phyloP scores from a whole-genome alignment of 148 eudicot genomes.

The Amaranthus palmeri region DNA sequence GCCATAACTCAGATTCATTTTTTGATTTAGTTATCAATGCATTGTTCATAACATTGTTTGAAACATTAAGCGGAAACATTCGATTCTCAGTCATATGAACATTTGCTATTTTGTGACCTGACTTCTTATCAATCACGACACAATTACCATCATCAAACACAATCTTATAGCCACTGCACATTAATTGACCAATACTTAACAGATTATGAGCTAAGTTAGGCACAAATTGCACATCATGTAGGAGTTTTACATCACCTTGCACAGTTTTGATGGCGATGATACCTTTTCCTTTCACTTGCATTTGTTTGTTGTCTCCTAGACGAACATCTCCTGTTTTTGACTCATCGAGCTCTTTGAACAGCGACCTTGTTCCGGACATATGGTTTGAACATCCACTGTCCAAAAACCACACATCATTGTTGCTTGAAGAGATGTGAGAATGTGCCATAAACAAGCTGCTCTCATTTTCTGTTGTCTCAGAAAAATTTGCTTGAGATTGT shows the following conservation, averaged over 20 bases:
- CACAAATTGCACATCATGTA: constrained; percentile 27
- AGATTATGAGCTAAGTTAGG: constrained; percentile 28
- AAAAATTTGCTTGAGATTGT: constrained; percentile 8
- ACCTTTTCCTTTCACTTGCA: not conserved
- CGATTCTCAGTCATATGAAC: constrained; percentile 12
- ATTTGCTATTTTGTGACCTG: not conserved
- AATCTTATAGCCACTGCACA: constrained; percentile 16
- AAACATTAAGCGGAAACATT: constrained; percentile 23
- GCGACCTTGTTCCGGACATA: constrained; percentile 13
- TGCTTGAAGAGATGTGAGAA: not conserved
- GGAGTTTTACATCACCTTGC: constrained; percentile 22
- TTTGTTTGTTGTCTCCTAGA: constrained; percentile 5
- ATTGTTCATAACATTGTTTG: not conserved
- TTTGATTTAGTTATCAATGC: not conserved
- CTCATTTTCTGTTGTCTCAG: constrained; percentile 9
- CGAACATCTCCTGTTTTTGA: constrained; percentile 10
- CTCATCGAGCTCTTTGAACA: constrained; percentile 23
- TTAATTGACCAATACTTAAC: constrained; percentile 30
- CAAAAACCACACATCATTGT: constrained; percentile 10
- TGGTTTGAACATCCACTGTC: constrained; percentile 33
- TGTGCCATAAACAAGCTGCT: constrained; percentile 13
- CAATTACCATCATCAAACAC: constrained; percentile 22
- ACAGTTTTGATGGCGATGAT: constrained; percentile 11
- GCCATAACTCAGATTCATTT: constrained; percentile 20
- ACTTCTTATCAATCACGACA: constrained; percentile 5